Evolutionary conservation across 345 rosid genomes (phyloP).

Genomic region (Angophora floribunda): DNA sequence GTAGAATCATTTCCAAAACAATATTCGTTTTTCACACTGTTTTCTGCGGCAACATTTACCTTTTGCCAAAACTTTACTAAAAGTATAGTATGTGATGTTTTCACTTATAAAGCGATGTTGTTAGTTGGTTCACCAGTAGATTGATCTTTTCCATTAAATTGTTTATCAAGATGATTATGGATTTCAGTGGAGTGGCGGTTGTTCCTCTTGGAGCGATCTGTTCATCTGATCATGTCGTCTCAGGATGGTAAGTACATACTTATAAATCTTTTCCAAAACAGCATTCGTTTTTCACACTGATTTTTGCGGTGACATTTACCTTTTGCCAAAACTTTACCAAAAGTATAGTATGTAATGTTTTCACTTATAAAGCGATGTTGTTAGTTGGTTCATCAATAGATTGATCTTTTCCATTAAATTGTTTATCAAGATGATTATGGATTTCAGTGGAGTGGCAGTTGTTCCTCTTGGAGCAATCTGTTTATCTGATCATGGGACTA

Average conservation of each 20-base stretch:
- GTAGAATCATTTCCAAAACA: background rate
- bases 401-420: background rate
- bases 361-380: background rate
- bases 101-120: background rate
- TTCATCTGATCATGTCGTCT: no score
- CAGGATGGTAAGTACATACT: no score
- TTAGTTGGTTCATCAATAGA: background rate
- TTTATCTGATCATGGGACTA: no score
- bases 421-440: background rate
- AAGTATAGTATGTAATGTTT: background rate
- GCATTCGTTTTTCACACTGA: background rate
- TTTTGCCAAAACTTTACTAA: background rate
- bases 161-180: background rate
- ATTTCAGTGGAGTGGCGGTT: no score
- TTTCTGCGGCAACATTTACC: background rate
- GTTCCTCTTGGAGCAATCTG: no score
- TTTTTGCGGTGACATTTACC: background rate
- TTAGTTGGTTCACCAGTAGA: background rate
- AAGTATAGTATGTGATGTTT: background rate
- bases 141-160: background rate
- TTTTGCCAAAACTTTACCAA: background rate
- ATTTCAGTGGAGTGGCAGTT: no score
- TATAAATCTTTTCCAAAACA: background rate
- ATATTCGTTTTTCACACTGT: background rate
- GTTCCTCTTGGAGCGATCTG: no score